Evolutionary conservation across 2,329 filamentous ascomycete species (phyloP), one percentile per base, ranked within the genome.

Genomic region (Pestalotiopsis sp.): DNA sequence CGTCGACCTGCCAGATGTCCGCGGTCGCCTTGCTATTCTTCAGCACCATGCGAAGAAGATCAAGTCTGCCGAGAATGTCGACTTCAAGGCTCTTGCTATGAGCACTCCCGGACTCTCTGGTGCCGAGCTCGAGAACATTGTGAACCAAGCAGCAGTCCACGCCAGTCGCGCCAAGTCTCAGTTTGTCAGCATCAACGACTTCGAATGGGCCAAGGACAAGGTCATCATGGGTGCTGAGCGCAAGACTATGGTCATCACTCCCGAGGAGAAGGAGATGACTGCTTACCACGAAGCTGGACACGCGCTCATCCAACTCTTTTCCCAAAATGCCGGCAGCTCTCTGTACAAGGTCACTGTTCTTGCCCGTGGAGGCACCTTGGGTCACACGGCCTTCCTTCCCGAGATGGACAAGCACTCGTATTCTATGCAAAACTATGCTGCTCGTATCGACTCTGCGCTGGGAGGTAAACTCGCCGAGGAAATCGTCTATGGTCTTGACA

Each of bases 261-360:
- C 95, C 71, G 94, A 97, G 82, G 96, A 99, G 82, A 98, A 97
- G 83, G 88, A 96, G 73, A 91, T 94, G 85, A 97, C 94, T n/a
- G 94, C 94, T 1, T 97, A 97, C 76, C 94, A 97, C 76, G 96
- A 99, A 82, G 97, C 95, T 67, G 96, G 96, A 2, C 96, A 99
- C 79, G 94, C 96, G 9, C 88, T 99, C 17, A 93, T 98, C 68
- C 91, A 92, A 67, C 90, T 98, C 75, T 94, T 95, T 73, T 93
- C 91, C 13, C 84, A 85, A 70, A 90, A 92, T 69, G 89, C 88
- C 48, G 88, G 91, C 65, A 91, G 87, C 70, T 92, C 92, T 39
- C 86, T 99, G 1, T 98, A 99, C 86, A 99, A 99, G 82, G 94
- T 97, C 63, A 99, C 96, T 0, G 97, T 99, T 74, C 91, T 99